A percentile compares a stretch with the other conserved stretches of the same genome.
Evolutionary conservation across 306 rosid species (phyloP).

Genomic region (apple (Malus domestica)): DNA sequence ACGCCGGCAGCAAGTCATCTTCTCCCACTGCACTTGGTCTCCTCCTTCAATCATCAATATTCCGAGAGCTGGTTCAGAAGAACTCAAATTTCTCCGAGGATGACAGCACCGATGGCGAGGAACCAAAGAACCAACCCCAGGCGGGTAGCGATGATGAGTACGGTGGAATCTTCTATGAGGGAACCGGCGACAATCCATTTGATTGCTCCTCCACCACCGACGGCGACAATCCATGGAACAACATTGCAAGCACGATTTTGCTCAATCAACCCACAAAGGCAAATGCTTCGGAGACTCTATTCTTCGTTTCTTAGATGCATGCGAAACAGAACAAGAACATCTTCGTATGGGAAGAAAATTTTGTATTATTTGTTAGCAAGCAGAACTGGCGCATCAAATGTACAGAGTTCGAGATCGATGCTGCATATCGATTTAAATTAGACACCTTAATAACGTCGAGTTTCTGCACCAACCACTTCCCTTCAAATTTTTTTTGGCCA

Average conservation of each 20-base stretch:
- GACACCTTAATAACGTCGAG: not conserved
- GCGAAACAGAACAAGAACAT: not conserved
- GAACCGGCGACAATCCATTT: constrained; percentile 35
- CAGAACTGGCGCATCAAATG: not conserved
- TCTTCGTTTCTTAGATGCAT: not conserved
- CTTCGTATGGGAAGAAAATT: not conserved
- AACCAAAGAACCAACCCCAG: constrained; percentile 28
- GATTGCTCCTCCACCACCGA: constrained; percentile 27
- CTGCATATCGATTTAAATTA: not conserved
- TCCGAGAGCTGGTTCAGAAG: constrained; percentile 59
- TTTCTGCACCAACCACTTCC: not conserved
- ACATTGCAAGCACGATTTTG: constrained; percentile 8
- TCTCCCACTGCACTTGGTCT: constrained; percentile 65
- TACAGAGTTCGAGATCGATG: not conserved
- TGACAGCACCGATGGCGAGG: constrained; percentile 45
- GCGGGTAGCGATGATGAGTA: constrained; percentile 34
- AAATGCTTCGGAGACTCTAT: not conserved
- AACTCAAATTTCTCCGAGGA: constrained; percentile 38
- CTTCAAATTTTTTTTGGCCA: not conserved
- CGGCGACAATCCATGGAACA: constrained; percentile 4
- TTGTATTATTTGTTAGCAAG: not conserved
- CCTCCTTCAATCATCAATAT: constrained; percentile 57
- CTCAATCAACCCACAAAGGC: not conserved
- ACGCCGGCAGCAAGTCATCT: constrained; percentile 30
- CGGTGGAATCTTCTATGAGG: constrained; percentile 41